A percentile compares a stretch with the other conserved stretches of the same genome.
phyloP scores from a whole-genome alignment of 345 rosid species.

The Moringa oleifera region DNA sequence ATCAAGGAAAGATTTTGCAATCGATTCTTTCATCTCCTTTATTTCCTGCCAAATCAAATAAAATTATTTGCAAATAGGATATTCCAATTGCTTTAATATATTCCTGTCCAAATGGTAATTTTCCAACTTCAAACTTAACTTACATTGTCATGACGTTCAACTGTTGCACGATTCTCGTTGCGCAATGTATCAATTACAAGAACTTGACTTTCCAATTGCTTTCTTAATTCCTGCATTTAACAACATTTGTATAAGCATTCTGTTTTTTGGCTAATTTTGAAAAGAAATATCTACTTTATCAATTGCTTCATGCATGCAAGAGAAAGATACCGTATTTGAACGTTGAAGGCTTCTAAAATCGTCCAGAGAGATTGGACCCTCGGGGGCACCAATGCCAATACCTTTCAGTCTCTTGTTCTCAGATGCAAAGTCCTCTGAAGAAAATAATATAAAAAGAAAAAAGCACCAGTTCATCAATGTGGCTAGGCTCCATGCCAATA shows the following conservation, averaged over 20 bases:
- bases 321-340: constrained; percentile 61
- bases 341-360: constrained; percentile 96
- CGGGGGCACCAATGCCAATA: constrained; percentile 88
- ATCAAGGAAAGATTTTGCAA: constrained; percentile 40
- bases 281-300: neutral
- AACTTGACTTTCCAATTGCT: constrained; percentile 83
- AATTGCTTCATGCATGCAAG: constrained; percentile 2
- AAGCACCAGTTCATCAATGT: neutral
- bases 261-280: no score
- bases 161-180: constrained; percentile 49
- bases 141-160: constrained; percentile 67
- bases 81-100: neutral
- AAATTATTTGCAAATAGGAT: neutral
- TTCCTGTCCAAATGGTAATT: neutral
- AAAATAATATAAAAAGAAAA: neutral
- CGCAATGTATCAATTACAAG: constrained; percentile 59
- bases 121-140: constrained; percentile 18
- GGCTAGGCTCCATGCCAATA: neutral
- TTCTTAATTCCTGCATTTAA: constrained; percentile 73
- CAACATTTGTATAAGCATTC: constrained; percentile 5
- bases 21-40: constrained; percentile 56
- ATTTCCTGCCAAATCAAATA: constrained; percentile 54
- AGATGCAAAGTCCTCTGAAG: constrained; percentile 51
- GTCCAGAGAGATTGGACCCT: constrained; percentile 92
- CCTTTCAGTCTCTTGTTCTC: constrained; percentile 81